Evolutionary conservation across 148 eudicot genomes (phyloP).

Genomic region (Rhododendron williamsianum): DNA sequence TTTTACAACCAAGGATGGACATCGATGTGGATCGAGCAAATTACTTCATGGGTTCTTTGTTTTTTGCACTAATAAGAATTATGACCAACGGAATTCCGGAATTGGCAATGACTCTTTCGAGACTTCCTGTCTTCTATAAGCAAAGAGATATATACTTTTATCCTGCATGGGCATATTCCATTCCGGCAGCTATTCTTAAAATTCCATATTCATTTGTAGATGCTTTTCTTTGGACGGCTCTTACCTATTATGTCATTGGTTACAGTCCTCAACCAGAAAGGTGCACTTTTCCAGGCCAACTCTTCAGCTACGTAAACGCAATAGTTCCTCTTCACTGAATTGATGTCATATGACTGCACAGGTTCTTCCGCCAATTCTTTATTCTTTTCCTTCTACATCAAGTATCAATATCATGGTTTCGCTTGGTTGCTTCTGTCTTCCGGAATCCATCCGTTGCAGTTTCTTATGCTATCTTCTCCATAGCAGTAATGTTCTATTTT

Average conservation of each 20-base stretch:
- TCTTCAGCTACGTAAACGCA: neutral
- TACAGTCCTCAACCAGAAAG: constrained; percentile 51
- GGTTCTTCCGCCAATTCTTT: constrained; percentile 43
- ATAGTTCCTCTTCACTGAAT: neutral
- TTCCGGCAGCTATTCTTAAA: constrained; percentile 53
- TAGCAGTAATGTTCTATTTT: constrained; percentile 30
- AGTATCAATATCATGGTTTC: constrained; percentile 38
- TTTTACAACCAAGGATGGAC: constrained; percentile 47
- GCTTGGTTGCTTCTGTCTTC: constrained; percentile 47
- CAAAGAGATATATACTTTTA: constrained; percentile 54
- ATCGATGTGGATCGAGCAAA: constrained; percentile 31
- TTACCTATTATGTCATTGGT: constrained; percentile 67
- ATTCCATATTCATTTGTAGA: constrained; percentile 57
- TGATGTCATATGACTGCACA: constrained; percentile 10
- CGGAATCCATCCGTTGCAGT: constrained; percentile 33
- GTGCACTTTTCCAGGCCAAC: constrained; percentile 17
- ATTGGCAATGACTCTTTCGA: constrained; percentile 42
- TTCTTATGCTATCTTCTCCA: constrained; percentile 18
- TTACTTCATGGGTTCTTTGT: constrained; percentile 48
- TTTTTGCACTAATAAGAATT: constrained; percentile 43
- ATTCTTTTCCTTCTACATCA: constrained; percentile 36
- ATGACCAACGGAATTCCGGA: constrained; percentile 57
- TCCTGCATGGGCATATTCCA: constrained; percentile 75
- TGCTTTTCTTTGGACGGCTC: constrained; percentile 45
- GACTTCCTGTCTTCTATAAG: constrained; percentile 66